Base-by-base conservation (phyloP, 2,329 filamentous ascomycete species). In the Monilinia laxa region DNA sequence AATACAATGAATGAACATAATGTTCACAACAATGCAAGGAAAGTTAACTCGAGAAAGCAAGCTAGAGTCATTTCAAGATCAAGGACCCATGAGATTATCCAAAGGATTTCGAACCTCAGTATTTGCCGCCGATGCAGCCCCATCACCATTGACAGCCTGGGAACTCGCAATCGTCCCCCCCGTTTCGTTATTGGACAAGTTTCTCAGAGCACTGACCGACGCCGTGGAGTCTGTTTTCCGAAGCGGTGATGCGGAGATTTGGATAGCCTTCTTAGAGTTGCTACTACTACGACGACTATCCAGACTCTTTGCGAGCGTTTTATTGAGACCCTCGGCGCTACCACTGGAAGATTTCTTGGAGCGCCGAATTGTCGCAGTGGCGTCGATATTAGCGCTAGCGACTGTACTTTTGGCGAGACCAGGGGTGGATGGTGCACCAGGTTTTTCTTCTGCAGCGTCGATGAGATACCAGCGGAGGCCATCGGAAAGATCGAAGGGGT, bases 401-500 rank as follows among this genome's bases (percentile, higher is more conserved):
- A 97, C 93, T 0, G 95, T 98, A 71, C 90, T 93, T 78, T 96
- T 97, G 51, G 91, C 92, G 65, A 97, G 84, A 0, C 94, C 93
- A 0, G 95, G 94, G 0, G 94, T 98, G n/a, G 90, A 89, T 0
- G 95, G 95, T 53, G 93, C 93, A 1, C 90, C 90, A 0, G 92
- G 87, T 75, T 97, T 97, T 78, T 99, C 95, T 78, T 99, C 95
- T 2, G 87, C 84, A 0, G 95, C 95, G 76, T 99, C 94, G 47
- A 99, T 89, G 7, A 99, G 85, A 78, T 97, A 98, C 95, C 95
- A 99, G 45, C 94, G 88, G 58, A 99, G 81, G 3, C 95, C 95
- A 74, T 99, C 95, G 0, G 93, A 97, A 16, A 99, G 84, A 73
- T 97, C 93, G 77, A 99, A 99, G 0, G 95, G 95, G 75, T 99